A percentile compares a stretch with the other conserved stretches of the same genome.
These are phyloP conservation scores for Saccharomycopsis sp. DNA, from an alignment of 805 yeast genomes.

Conservation along the genomic window DNA sequence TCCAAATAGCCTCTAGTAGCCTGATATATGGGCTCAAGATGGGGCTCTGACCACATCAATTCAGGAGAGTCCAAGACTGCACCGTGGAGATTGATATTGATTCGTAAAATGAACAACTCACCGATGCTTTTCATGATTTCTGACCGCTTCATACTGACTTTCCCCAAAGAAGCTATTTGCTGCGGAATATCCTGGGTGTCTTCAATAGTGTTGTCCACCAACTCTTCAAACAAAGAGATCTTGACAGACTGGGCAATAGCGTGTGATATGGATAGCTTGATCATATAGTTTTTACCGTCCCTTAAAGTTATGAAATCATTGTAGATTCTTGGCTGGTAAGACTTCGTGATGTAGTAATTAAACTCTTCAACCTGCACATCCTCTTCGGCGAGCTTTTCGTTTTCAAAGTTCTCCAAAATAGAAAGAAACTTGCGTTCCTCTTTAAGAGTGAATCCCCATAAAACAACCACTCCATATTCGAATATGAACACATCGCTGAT, in stretches of 20 bases:
- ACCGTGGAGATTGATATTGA: conserved; percentile 77
- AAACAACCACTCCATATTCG: conserved; percentile 93
- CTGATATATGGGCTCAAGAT: conserved; percentile 93
- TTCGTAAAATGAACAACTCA: conserved; percentile 81
- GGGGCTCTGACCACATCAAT: conserved; percentile 98
- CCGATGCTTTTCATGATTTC: conserved; percentile 98
- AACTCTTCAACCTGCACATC: conserved; percentile 94
- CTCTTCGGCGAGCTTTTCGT: conserved; percentile 83
- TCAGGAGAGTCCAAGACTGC: conserved; percentile 94
- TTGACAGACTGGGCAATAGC: conserved; percentile 95
- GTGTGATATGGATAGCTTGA: conserved; percentile 87
- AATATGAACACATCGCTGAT: conserved; percentile 79
- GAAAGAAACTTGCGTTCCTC: conserved; percentile 79
- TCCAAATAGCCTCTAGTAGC: conserved; percentile 95
- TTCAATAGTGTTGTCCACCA: conserved; percentile 93
- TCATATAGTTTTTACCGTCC: conserved; percentile 85
- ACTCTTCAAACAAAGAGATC: conserved; percentile 89
- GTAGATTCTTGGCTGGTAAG: conserved; percentile 92
- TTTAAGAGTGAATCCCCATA: conserved; percentile 88
- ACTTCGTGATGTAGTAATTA: conserved; percentile 87
- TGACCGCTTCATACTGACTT: conserved; percentile 87
- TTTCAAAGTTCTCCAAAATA: conserved; percentile 86
- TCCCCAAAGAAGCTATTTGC: conserved; percentile 90
- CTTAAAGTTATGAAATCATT: conserved; percentile 91
- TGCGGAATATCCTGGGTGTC: conserved; percentile 97